Evolutionary conservation across 805 yeast species (phyloP).

Genomic region (Ascoidea asiatica): DNA sequence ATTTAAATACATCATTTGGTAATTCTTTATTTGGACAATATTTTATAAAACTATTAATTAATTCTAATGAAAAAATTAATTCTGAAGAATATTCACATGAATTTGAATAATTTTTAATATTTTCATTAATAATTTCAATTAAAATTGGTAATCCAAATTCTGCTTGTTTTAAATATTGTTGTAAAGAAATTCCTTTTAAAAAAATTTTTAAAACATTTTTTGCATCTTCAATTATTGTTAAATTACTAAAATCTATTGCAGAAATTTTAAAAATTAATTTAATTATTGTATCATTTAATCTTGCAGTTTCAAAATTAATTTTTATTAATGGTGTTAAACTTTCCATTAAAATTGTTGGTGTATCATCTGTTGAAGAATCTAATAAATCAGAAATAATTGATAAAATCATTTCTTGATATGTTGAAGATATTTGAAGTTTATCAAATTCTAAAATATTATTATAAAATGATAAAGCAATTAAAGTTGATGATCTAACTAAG

Average conservation of each 20-base stretch:
- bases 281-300: slow-evolving; percentile 23
- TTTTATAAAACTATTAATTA: slow-evolving; percentile 35
- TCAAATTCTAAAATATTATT: slow-evolving; percentile 22
- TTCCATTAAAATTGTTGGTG: slow-evolving; percentile 62
- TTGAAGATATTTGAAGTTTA: slow-evolving; percentile 10
- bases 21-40: slow-evolving; percentile 22
- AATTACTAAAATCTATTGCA: slow-evolving; percentile 60
- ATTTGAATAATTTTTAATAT: slow-evolving; percentile 14
- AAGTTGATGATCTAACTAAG: slow-evolving; percentile 17
- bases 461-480: slow-evolving; percentile 44
- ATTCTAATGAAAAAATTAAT: slow-evolving; percentile 42
- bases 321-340: slow-evolving; percentile 45
- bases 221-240: slow-evolving; percentile 53
- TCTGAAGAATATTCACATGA: slow-evolving; percentile 43
- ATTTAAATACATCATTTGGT: slow-evolving; percentile 15
- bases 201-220: slow-evolving; percentile 55
- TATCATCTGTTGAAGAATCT: slow-evolving; percentile 64
- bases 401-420: slow-evolving; percentile 16
- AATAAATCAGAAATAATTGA: slow-evolving; percentile 29
- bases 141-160: slow-evolving; percentile 39
- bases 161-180: slow-evolving; percentile 32
- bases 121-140: slow-evolving; percentile 23
- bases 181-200: slow-evolving; percentile 30
- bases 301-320: slow-evolving; percentile 24
- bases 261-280: slow-evolving; percentile 51